These are phyloP conservation scores for Microcos paniculata DNA, from an alignment of 345 rosid genomes.

Conservation along the genomic window DNA sequence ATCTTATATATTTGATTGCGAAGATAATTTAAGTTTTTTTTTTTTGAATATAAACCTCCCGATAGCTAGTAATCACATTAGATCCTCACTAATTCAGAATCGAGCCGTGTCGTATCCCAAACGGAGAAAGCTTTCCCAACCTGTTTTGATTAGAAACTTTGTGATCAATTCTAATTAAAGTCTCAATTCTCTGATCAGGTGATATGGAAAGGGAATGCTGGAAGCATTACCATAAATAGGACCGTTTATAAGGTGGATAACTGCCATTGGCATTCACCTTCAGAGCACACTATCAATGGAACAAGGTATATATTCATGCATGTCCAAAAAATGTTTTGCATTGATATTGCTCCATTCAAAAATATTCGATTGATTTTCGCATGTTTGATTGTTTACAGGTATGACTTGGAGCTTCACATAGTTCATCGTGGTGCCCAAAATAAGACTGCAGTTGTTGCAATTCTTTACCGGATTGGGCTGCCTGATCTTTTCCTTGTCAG, in stretches of 20 bases:
- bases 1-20: no score
- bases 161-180: neutral
- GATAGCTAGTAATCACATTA: neutral
- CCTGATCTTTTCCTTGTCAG: no score
- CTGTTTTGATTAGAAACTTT: no score
- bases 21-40: neutral
- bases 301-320: slow-evolving; percentile 34
- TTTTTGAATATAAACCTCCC: neutral
- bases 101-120: no score
- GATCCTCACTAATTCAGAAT: no score
- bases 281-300: slow-evolving; percentile 64
- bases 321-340: no score
- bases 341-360: no score
- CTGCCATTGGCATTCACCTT: slow-evolving; percentile 74
- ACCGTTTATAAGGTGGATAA: slow-evolving; percentile 42
- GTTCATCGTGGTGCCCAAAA: slow-evolving; percentile 45
- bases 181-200: slow-evolving; percentile 36
- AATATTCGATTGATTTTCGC: no score
- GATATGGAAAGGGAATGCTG: slow-evolving; percentile 62
- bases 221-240: slow-evolving; percentile 43
- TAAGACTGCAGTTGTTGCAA: slow-evolving; percentile 46
- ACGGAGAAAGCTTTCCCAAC: no score
- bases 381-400: slow-evolving; percentile 35
- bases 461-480: no score
- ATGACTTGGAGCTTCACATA: slow-evolving; percentile 58